These are phyloP conservation scores for Aspergillus fumigatus DNA, from an alignment of 2,329 filamentous ascomycete genomes.

Conservation along the genomic window DNA sequence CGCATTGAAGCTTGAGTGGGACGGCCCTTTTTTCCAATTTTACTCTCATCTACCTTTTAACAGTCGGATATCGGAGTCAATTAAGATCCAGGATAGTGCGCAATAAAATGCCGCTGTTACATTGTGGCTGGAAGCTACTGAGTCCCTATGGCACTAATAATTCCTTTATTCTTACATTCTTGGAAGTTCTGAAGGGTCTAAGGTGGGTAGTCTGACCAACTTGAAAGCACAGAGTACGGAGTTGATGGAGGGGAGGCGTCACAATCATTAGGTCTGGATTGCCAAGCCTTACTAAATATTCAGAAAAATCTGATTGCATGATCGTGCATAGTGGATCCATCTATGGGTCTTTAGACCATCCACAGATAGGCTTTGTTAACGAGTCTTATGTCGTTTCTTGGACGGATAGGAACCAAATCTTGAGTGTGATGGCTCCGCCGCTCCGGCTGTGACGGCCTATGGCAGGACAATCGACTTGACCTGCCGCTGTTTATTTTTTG, in stretches of 20 bases:
- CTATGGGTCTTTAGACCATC: slow-evolving; percentile 1
- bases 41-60: background rate
- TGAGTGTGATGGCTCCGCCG: slow-evolving; percentile 8
- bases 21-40: background rate
- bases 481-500: slow-evolving; percentile 5
- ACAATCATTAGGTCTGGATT: slow-evolving; percentile 8
- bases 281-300: slow-evolving; percentile 16
- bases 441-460: slow-evolving; percentile 9
- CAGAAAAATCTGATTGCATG: slow-evolving; percentile 13
- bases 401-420: background rate
- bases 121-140: slow-evolving; percentile 12
- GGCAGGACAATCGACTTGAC: slow-evolving; percentile 7
- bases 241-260: background rate
- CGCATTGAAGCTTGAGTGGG: too few species aligned
- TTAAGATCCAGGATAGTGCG: background rate
- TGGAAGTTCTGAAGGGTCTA: slow-evolving; percentile 9
- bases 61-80: background rate
- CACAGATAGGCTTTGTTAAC: slow-evolving; percentile 8
- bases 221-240: background rate
- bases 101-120: slow-evolving; percentile 6
- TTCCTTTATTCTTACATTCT: slow-evolving; percentile 1
- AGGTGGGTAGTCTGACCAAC: background rate
- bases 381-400: background rate
- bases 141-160: slow-evolving; percentile 2
- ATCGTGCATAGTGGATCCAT: slow-evolving; percentile 8